Percentiles rank a stretch among this genome's conserved stretches.
These are phyloP conservation scores for Penicillium longicatenatum DNA, from an alignment of 495 filamentous ascomycete species.

Conservation along the genomic window DNA sequence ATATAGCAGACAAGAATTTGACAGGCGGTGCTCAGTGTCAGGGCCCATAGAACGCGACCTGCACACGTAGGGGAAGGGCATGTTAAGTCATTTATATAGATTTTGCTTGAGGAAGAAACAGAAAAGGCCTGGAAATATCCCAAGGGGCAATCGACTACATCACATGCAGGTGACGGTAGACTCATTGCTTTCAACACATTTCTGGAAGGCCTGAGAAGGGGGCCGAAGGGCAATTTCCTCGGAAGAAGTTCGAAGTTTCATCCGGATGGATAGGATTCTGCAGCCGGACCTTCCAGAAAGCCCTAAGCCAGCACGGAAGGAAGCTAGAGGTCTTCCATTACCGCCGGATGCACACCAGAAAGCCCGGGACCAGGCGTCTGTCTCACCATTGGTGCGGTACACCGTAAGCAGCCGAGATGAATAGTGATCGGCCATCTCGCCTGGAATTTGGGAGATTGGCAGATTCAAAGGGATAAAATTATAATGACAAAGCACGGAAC, in stretches of 20 bases:
- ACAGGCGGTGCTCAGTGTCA: slow-evolving; percentile 5
- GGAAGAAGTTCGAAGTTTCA: neutral
- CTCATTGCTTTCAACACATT: neutral
- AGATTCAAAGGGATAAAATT: neutral
- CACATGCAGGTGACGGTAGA: slow-evolving; percentile 9
- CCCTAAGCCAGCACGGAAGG: slow-evolving; percentile 10
- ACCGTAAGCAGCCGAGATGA: neutral
- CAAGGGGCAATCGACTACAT: slow-evolving; percentile 3
- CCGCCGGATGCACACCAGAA: slow-evolving; percentile 4
- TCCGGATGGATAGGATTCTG: neutral
- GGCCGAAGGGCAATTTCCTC: slow-evolving; percentile 4
- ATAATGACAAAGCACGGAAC: slow-evolving; percentile 1
- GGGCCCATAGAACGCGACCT: slow-evolving; percentile 15
- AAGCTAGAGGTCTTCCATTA: slow-evolving; percentile 5
- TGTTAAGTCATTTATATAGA: slow-evolving; percentile 8
- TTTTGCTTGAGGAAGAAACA: neutral
- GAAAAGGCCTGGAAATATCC: neutral
- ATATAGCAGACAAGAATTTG: slow-evolving; percentile 8
- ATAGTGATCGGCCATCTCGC: neutral
- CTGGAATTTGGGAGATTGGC: neutral
- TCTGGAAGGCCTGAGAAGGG: neutral
- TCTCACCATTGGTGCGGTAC: slow-evolving; percentile 26
- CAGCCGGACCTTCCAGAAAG: slow-evolving; percentile 2
- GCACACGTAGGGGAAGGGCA: slow-evolving; percentile 17
- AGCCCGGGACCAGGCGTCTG: slow-evolving; percentile 21